A percentile compares a stretch with the other conserved stretches of the same genome.
These are phyloP conservation scores for Nicotiana noctiflora DNA, from an alignment of 257 asterid genomes.

Conservation along the genomic window DNA sequence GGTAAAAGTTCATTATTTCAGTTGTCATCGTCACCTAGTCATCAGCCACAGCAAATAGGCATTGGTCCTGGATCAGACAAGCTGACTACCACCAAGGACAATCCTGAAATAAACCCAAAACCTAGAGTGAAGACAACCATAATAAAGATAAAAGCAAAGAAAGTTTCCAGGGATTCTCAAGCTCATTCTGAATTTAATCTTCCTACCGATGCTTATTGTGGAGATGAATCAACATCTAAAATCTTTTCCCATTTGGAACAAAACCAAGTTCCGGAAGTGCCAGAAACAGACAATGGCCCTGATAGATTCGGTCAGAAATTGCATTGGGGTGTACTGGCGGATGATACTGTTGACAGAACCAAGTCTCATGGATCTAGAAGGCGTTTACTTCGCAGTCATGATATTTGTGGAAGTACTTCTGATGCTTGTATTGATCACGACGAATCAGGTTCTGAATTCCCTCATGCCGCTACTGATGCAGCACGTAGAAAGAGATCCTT, in stretches of 20 bases:
- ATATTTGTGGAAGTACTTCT: conserved; percentile 27
- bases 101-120: conserved; percentile 26
- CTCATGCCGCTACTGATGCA: conserved; percentile 68
- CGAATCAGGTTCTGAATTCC: conserved; percentile 37
- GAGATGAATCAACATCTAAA: conserved; percentile 31
- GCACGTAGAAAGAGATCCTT: conserved; percentile 64
- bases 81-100: conserved; percentile 11
- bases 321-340: conserved; percentile 14
- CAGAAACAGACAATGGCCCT: conserved; percentile 16
- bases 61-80: conserved; percentile 29
- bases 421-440: conserved; percentile 25
- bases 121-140: conserved; percentile 42
- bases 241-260: conserved; percentile 22
- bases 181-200: conserved; percentile 18
- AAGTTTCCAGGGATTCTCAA: conserved; percentile 23
- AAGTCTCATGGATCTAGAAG: conserved; percentile 8
- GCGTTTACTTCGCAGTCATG: conserved; percentile 18
- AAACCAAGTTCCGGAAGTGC: conserved; percentile 14
- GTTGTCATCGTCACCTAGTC: conserved; percentile 13
- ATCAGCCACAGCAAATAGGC: conserved; percentile 21
- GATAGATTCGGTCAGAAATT: conserved; percentile 24
- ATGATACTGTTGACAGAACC: background rate
- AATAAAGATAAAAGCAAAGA: conserved; percentile 53
- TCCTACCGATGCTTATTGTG: conserved; percentile 22
- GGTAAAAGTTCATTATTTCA: conserved; percentile 22